Conservation (phyloP, 768 basidiomycete species). For the Termitomyces sp. region DNA sequence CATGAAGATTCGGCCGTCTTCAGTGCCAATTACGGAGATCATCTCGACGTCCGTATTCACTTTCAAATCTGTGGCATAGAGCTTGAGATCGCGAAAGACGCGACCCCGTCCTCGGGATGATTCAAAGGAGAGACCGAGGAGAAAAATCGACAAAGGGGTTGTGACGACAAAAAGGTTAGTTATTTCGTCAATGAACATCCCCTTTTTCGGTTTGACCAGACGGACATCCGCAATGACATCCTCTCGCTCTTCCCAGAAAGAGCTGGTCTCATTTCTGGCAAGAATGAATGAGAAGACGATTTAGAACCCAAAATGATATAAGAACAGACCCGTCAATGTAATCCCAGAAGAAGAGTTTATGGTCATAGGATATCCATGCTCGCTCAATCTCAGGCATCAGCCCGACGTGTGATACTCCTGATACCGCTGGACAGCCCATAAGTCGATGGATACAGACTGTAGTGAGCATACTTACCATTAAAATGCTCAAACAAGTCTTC, state of each 20-base stretch:
- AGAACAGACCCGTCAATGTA: constrained; percentile 82
- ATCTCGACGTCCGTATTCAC: constrained; percentile 81
- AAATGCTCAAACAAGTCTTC: constrained; percentile 78
- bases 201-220: constrained; percentile 79
- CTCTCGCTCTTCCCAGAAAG: constrained; percentile 89
- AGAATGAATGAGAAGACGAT: not conserved
- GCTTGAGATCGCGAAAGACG: constrained; percentile 69
- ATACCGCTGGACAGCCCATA: constrained; percentile 43
- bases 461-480: constrained; percentile 48
- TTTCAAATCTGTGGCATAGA: constrained; percentile 88
- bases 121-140: constrained; percentile 75
- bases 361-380: constrained; percentile 94
- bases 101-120: constrained; percentile 37
- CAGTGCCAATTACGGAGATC: constrained; percentile 76
- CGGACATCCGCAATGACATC: constrained; percentile 89
- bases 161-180: constrained; percentile 85
- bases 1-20: constrained; percentile 90
- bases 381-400: constrained; percentile 90
- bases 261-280: constrained; percentile 82
- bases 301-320: not conserved
- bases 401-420: constrained; percentile 81
- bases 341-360: constrained; percentile 95
- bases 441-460: constrained; percentile 1
- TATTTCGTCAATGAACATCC: constrained; percentile 93
- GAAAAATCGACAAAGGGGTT: constrained; percentile 76